Conservation (phyloP, 495 filamentous ascomycete species). For the Annulohypoxylon nitens region DNA sequence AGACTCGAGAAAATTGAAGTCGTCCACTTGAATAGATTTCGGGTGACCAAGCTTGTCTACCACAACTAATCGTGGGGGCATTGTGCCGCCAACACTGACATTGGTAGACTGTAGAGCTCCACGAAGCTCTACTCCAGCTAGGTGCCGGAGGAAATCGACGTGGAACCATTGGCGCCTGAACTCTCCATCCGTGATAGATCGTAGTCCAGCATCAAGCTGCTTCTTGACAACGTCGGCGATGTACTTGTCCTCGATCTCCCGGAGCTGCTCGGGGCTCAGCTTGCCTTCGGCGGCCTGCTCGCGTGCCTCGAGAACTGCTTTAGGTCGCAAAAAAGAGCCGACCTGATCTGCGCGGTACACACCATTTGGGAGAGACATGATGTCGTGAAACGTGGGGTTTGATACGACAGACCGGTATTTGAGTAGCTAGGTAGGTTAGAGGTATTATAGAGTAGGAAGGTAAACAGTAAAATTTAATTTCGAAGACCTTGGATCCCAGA, state of each 20-base stretch:
- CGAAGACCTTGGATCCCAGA: slow-evolving; percentile 10
- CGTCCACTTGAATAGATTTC: slow-evolving; percentile 67
- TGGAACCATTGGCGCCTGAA: slow-evolving; percentile 70
- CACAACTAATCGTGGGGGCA: slow-evolving; percentile 61
- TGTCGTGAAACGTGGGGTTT: slow-evolving; percentile 33
- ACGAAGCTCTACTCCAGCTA: slow-evolving; percentile 59
- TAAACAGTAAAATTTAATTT: slow-evolving; percentile 6
- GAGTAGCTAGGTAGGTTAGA: not conserved
- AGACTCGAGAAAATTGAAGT: slow-evolving; percentile 69
- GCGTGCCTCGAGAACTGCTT: slow-evolving; percentile 56
- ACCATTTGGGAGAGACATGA: slow-evolving; percentile 62
- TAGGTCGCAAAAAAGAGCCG: slow-evolving; percentile 61
- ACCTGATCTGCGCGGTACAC: slow-evolving; percentile 66
- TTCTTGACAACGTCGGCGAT: slow-evolving; percentile 71
- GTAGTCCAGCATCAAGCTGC: slow-evolving; percentile 73
- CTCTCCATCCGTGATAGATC: slow-evolving; percentile 77
- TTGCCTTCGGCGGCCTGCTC: slow-evolving; percentile 61
- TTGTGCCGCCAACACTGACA: slow-evolving; percentile 56
- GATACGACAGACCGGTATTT: slow-evolving; percentile 19
- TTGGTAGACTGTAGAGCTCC: slow-evolving; percentile 60
- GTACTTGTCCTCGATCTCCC: slow-evolving; percentile 72
- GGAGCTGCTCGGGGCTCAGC: slow-evolving; percentile 57
- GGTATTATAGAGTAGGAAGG: not conserved
- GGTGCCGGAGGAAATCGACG: slow-evolving; percentile 62
- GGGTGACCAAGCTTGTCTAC: slow-evolving; percentile 61